A percentile compares a stretch with the other conserved stretches of the same genome.
Conservation (phyloP, 1,284 basidiomycete species). For the Pterula multifida region DNA sequence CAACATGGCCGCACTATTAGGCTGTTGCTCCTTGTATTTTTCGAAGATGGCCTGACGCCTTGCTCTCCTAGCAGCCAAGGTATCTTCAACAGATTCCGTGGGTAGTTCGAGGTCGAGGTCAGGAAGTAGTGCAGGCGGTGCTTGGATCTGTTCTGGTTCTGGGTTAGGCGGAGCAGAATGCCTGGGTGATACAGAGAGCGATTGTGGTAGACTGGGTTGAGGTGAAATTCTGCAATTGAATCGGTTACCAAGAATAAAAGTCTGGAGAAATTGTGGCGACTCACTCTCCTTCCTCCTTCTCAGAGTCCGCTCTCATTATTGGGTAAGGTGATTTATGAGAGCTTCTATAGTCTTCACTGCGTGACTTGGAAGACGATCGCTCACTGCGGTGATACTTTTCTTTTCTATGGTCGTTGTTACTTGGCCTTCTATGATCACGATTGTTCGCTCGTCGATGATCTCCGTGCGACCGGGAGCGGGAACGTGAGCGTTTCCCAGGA, state of each 20-base stretch:
- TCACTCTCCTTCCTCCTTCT: slow-evolving; percentile 73
- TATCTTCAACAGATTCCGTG: slow-evolving; percentile 42
- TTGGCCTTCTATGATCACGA: slow-evolving; percentile 25
- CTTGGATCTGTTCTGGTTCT: slow-evolving; percentile 11
- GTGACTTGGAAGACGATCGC: slow-evolving; percentile 5
- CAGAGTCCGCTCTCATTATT: slow-evolving; percentile 29
- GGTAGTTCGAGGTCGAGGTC: slow-evolving; percentile 26
- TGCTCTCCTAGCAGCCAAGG: slow-evolving; percentile 68
- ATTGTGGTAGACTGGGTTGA: slow-evolving; percentile 21
- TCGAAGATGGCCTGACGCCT: slow-evolving; percentile 79
- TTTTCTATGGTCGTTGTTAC: slow-evolving; percentile 17
- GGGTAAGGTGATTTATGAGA: slow-evolving; percentile 16
- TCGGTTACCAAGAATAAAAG: slow-evolving; percentile 6
- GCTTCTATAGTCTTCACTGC: slow-evolving; percentile 5
- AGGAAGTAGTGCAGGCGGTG: slow-evolving; percentile 16
- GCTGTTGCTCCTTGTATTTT: slow-evolving; percentile 54
- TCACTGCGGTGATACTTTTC: slow-evolving; percentile 16
- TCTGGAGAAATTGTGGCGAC: slow-evolving; percentile 25
- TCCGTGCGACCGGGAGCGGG: slow-evolving; percentile 18
- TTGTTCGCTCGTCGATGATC: slow-evolving; percentile 22
- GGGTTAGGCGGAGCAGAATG: slow-evolving; percentile 14
- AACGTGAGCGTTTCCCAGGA: slow-evolving; percentile 23
- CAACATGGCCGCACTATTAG: slow-evolving; percentile 61
- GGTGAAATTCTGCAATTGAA: slow-evolving; percentile 45
- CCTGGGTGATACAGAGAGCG: slow-evolving; percentile 11